A percentile compares a stretch with the other conserved stretches of the same genome.
Conservation (phyloP, 78 protist species). For the Parvularia atlantis region DNA sequence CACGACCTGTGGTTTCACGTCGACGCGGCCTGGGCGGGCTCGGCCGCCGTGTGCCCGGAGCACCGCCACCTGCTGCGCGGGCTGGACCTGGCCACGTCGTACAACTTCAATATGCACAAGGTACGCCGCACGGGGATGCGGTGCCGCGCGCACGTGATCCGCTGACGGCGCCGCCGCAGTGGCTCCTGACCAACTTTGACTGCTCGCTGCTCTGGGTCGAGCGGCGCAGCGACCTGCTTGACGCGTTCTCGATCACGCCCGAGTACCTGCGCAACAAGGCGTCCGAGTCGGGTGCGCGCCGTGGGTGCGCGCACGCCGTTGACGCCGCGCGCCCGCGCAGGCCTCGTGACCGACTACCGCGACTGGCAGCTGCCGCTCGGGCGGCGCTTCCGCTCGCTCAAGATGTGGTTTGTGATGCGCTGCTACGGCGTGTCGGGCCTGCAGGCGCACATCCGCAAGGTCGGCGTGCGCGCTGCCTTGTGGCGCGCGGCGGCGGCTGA, state of each 20-base stretch:
- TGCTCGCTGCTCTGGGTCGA: conserved; percentile 25
- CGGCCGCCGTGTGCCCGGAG: conserved; percentile 35
- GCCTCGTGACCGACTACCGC: conserved; percentile 22
- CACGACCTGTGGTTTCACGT: conserved; percentile 38
- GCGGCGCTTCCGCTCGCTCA: conserved; percentile 40
- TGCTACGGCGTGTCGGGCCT: conserved; percentile 28
- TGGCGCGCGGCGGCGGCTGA: not conserved
- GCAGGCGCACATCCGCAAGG: conserved; percentile 10
- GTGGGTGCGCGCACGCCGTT: not conserved
- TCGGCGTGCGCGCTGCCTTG: not conserved
- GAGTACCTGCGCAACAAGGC: conserved; percentile 10
- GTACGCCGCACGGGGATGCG: not conserved
- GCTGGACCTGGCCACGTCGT: not conserved
- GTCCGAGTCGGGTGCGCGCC: conserved; percentile 12
- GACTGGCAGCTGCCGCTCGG: conserved; percentile 51
- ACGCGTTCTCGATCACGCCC: not conserved
- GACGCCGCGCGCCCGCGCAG: too few species aligned
- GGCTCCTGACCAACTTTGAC: conserved; percentile 32
- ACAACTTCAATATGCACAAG: conserved; percentile 35
- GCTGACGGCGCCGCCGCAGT: too few species aligned
- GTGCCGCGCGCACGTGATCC: not conserved
- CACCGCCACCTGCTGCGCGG: not conserved
- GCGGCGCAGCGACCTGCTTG: not conserved
- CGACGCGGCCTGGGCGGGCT: conserved; percentile 45
- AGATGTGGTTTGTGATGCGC: conserved; percentile 36